Percentiles rank a stretch among this genome's conserved stretches.
Conservation (phyloP, 192 early-diverging fungal genomes). For the Coemansia sp. region DNA sequence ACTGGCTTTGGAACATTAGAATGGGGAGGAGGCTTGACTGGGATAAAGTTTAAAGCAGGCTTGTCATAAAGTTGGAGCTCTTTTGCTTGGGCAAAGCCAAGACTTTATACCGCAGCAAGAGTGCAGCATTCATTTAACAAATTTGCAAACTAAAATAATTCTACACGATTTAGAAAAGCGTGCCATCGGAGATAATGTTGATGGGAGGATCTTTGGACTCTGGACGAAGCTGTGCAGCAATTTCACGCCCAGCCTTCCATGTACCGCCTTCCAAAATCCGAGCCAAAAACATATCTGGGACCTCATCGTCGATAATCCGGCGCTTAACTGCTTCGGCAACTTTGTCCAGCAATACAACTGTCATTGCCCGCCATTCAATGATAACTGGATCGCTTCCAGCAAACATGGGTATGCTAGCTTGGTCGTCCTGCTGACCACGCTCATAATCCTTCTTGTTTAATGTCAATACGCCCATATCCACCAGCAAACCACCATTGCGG, state of each 20-base stretch:
- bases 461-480: conserved; percentile 78
- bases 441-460: conserved; percentile 55
- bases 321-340: conserved; percentile 51
- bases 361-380: conserved; percentile 93
- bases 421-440: conserved; percentile 53
- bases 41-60: no score
- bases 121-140: no score
- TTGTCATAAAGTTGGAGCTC: no score
- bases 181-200: conserved; percentile 82
- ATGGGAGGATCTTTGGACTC: conserved; percentile 90
- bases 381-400: conserved; percentile 76
- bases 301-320: conserved; percentile 28
- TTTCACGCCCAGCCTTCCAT: conserved; percentile 92
- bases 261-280: conserved; percentile 91
- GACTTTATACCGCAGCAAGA: no score
- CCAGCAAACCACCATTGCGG: conserved; percentile 83
- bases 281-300: conserved; percentile 65
- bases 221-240: conserved; percentile 72
- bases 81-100: no score
- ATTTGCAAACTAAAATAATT: no score
- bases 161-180: conserved; percentile 62
- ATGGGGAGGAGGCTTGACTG: no score
- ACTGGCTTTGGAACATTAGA: no score
- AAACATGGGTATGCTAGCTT: conserved; percentile 61
- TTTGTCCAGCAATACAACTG: conserved; percentile 75